phyloP scores from a whole-genome alignment of 345 rosid genomes.

The Citrus australasica region DNA sequence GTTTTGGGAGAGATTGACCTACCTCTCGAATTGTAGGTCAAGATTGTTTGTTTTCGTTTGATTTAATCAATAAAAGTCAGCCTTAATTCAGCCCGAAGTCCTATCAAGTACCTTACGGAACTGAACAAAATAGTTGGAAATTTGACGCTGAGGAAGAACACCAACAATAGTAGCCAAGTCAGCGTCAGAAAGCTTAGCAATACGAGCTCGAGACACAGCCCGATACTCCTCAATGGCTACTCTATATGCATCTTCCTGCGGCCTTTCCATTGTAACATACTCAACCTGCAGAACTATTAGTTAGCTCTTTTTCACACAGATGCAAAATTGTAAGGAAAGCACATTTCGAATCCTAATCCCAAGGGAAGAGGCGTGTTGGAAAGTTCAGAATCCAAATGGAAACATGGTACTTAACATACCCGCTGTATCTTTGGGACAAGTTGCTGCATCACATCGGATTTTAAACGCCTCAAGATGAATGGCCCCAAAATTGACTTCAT shows the following conservation, averaged over 20 bases:
- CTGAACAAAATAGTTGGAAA: constrained; percentile 90
- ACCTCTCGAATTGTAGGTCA: too few relatives aligned
- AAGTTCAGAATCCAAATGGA: not conserved
- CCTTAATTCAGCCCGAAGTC: too few relatives aligned
- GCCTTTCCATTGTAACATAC: constrained; percentile 73
- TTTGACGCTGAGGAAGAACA: constrained; percentile 78
- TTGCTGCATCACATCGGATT: constrained; percentile 98
- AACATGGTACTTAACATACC: constrained; percentile 36
- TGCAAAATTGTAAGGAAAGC: not conserved
- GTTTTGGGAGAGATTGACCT: too few relatives aligned
- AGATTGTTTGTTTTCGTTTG: too few relatives aligned
- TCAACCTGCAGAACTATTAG: constrained; percentile 59
- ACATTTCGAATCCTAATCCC: not conserved
- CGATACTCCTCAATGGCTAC: constrained; percentile 95
- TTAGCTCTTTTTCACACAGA: constrained; percentile 10
- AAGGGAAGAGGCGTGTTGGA: not conserved
- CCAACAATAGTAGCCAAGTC: constrained; percentile 41
- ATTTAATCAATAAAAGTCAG: too few relatives aligned
- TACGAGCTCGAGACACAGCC: constrained; percentile 64
- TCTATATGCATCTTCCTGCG: constrained; percentile 74
- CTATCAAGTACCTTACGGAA: constrained; percentile 65
- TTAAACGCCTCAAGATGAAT: constrained; percentile 88
- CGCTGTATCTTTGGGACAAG: constrained; percentile 89
- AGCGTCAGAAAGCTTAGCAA: constrained; percentile 50
- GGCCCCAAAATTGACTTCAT: constrained; percentile 98